Conservation (phyloP, 257 asterid genomes). For the Nemophila menziesii region DNA sequence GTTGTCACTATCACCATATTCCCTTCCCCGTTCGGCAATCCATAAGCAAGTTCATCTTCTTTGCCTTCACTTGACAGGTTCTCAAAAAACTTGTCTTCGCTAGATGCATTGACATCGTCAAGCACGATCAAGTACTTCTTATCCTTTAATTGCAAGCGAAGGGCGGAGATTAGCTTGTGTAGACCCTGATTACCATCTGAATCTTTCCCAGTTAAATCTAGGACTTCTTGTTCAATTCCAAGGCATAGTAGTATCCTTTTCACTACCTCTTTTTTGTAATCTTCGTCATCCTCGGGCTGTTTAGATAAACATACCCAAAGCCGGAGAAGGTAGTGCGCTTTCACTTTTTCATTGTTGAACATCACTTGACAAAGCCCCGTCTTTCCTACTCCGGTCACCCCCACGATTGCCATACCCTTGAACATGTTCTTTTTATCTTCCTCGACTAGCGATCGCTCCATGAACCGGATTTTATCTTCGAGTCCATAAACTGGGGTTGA, state of each 20-base stretch:
- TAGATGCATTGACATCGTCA: slow-evolving; percentile 37
- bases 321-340: slow-evolving; percentile 24
- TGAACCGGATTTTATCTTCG: slow-evolving; percentile 18
- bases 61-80: slow-evolving; percentile 6
- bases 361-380: slow-evolving; percentile 30
- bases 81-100: slow-evolving; percentile 5
- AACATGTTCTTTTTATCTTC: slow-evolving; percentile 10
- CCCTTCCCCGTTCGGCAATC: slow-evolving; percentile 25
- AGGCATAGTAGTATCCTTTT: slow-evolving; percentile 28
- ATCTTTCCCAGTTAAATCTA: not conserved
- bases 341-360: slow-evolving; percentile 18
- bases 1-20: slow-evolving; percentile 29
- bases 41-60: slow-evolving; percentile 17
- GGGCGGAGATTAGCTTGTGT: slow-evolving; percentile 17
- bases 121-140: slow-evolving; percentile 29
- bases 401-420: slow-evolving; percentile 25
- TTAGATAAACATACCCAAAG: slow-evolving; percentile 41
- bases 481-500: slow-evolving; percentile 17
- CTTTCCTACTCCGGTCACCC: slow-evolving; percentile 42
- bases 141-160: slow-evolving; percentile 24
- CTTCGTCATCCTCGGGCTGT: slow-evolving; percentile 10
- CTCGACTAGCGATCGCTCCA: slow-evolving; percentile 29
- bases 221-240: slow-evolving; percentile 21
- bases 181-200: slow-evolving; percentile 6
- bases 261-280: slow-evolving; percentile 15